A percentile compares a stretch with the other conserved stretches of the same genome.
Evolutionary conservation across 2,329 filamentous ascomycete species (phyloP).

Genomic region (Arthrobotrys sinensis): DNA sequence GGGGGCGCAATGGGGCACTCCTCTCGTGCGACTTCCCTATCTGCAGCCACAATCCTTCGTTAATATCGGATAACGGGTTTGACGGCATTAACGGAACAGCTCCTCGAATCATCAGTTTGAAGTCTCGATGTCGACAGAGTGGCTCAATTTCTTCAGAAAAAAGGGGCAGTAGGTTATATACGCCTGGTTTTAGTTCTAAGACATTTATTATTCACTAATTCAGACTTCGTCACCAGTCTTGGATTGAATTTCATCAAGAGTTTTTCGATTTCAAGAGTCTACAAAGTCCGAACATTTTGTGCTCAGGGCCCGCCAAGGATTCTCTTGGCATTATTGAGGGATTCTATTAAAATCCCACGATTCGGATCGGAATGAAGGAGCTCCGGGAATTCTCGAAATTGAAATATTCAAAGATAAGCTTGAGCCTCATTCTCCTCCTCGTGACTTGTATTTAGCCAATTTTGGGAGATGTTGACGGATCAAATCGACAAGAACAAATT

Average conservation of each 20-base stretch:
- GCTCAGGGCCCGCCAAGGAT: neutral
- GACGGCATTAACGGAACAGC: neutral
- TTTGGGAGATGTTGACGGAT: neutral
- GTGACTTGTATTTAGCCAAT: constrained; percentile 22
- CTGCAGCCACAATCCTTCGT: constrained; percentile 11
- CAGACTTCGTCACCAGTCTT: neutral
- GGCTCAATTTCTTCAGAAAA: constrained; percentile 7
- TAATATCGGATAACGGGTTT: constrained; percentile 22
- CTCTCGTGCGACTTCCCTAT: neutral
- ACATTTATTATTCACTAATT: neutral
- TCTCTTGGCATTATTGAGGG: constrained; percentile 34
- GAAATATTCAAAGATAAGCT: constrained; percentile 3
- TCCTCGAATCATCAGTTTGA: neutral
- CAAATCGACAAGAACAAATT: neutral
- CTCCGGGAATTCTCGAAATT: neutral
- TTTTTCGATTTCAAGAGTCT: neutral
- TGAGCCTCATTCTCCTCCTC: constrained; percentile 13
- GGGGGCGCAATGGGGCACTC: constrained; percentile 37
- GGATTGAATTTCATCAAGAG: neutral
- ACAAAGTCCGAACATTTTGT: neutral
- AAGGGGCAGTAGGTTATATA: neutral
- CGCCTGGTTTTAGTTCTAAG: neutral
- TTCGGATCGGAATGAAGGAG: constrained; percentile 1
- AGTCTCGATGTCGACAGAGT: neutral
- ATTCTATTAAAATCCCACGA: constrained; percentile 26